Base-by-base conservation (phyloP, 306 rosid genomes). In the Sesbania bispinosa region DNA sequence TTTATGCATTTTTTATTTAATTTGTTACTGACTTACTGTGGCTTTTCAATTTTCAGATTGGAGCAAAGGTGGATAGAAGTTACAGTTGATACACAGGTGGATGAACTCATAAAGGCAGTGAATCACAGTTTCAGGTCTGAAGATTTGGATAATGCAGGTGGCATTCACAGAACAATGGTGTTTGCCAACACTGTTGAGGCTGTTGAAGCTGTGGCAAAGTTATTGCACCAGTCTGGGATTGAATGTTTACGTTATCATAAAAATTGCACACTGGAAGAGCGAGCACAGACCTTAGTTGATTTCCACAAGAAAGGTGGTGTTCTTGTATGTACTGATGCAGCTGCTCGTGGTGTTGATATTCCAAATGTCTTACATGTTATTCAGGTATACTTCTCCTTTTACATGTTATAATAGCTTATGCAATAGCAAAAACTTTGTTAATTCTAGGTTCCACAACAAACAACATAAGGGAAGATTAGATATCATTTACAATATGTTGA, bases 261-360 rank as follows among this genome's bases (percentile, higher is more conserved):
- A 78, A 81, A 85, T 72, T 75, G 96, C 85, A 68, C 91, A 41
- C 87, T 91, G 88, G 99, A 94, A 81, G 96, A 83, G 82, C 92
- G 96, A 33, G 82, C 93, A 52, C 85, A 85, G 66, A 81, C 89
- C 65, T 79, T 91, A 23, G 67, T 81, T 75, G 95, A 87, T 77
- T 91, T 94, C 79, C 77, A 81, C 19, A 82, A 87, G 80, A 87
- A 85, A 59, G 99, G 99, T 78, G 97, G 99, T 50, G 78, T 91
- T 85, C 89, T 94, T 76, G 97, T 91, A 57, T 94, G 97, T 71
- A 94, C 99, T 30, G 99, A 91, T 84, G 96, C 99, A 62, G 99
- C 95, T 55, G 92, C 99, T 19, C 92, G 96, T 65, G 97, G 99
- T 41, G 88, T 91, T 76, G 96, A 94, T 80, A 90, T 94, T 79